A percentile compares a stretch with the other conserved stretches of the same genome.
phyloP scores from a whole-genome alignment of 163 green algal species.

The Scenedesmus sp. region DNA sequence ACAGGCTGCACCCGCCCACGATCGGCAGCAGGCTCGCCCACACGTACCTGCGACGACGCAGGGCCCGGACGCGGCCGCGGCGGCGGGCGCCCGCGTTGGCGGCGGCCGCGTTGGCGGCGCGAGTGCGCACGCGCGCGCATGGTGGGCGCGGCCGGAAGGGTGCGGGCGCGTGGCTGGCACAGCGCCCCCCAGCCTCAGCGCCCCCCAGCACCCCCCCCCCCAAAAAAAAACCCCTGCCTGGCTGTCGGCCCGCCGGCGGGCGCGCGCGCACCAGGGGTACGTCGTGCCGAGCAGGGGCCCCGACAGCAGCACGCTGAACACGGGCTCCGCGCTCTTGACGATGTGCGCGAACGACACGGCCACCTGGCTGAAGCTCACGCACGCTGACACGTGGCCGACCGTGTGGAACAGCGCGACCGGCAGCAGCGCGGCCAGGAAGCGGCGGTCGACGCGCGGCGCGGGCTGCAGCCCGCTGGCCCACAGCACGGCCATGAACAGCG shows the following conservation, averaged over 20 bases:
- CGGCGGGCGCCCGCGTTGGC: background rate
- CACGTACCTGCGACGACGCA: constrained; percentile 67
- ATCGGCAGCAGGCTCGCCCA: constrained; percentile 94
- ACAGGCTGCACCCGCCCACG: constrained; percentile 87
- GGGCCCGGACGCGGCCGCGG: background rate
- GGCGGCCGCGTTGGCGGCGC: too few relatives aligned
- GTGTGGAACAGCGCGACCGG: constrained; percentile 94
- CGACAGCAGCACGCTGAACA: constrained; percentile 84
- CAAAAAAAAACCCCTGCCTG: too few relatives aligned
- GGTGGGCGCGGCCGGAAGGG: too few relatives aligned
- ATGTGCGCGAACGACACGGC: constrained; percentile 95
- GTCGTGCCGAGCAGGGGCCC: constrained; percentile 69
- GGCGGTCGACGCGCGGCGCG: constrained; percentile 66
- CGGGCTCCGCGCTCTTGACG: constrained; percentile 93
- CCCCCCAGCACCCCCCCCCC: too few relatives aligned
- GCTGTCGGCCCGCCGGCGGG: too few relatives aligned
- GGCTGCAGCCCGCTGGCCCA: constrained; percentile 85
- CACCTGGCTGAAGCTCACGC: constrained; percentile 89
- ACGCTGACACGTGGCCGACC: constrained; percentile 91
- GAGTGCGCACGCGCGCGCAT: too few relatives aligned
- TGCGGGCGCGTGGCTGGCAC: too few relatives aligned
- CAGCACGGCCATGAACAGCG: constrained; percentile 85
- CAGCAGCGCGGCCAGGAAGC: constrained; percentile 80
- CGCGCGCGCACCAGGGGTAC: constrained; percentile 49
- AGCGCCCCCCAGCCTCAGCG: too few relatives aligned